These are phyloP conservation scores for Naganishia sp. DNA, from an alignment of 1,284 basidiomycete genomes.

Conservation along the genomic window DNA sequence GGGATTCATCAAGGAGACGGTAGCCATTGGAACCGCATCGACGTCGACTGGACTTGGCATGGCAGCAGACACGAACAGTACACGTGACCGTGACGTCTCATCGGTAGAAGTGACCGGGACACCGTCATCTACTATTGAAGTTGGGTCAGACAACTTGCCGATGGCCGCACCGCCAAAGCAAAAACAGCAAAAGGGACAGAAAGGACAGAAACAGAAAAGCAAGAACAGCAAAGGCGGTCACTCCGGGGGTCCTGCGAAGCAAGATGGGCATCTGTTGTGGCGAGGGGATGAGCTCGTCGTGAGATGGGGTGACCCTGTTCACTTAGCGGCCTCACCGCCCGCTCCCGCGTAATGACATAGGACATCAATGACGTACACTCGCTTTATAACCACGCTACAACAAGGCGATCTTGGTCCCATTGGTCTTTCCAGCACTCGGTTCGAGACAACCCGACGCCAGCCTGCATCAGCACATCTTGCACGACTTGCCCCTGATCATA, in stretches of 20 bases:
- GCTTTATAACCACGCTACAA: constrained; percentile 42
- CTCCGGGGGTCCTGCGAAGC: background rate
- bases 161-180: background rate
- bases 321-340: background rate
- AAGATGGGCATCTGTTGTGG: constrained; percentile 20
- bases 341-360: background rate
- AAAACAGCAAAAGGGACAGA: constrained; percentile 10
- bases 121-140: too few species aligned
- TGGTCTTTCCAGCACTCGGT: constrained; percentile 74
- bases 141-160: too few species aligned
- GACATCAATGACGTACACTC: background rate
- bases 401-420: constrained; percentile 61
- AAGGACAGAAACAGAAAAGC: constrained; percentile 1
- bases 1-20: background rate
- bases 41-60: background rate
- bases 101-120: background rate
- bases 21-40: background rate
- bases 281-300: constrained; percentile 13
- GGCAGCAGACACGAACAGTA: background rate
- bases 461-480: constrained; percentile 58
- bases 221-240: background rate
- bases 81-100: background rate
- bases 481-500: constrained; percentile 69
- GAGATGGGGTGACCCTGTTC: constrained; percentile 14
- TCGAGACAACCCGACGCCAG: constrained; percentile 53